Conservation (phyloP, 108 stramenopile species). For the Pseudonitzschia delicatissima region DNA sequence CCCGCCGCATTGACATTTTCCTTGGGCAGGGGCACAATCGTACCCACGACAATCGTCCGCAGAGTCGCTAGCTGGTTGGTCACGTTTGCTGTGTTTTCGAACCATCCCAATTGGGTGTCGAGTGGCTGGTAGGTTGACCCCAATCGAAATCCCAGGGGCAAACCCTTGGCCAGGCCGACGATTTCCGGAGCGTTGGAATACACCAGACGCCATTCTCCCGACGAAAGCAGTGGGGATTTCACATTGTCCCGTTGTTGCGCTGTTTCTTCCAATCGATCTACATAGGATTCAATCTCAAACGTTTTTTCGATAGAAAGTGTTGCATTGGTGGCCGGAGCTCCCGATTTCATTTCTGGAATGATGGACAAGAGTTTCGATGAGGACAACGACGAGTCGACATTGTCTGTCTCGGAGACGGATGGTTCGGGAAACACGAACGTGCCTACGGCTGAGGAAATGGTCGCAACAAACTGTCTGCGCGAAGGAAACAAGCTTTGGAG, state of each 20-base stretch:
- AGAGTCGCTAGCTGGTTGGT: neutral
- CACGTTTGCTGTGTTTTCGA: slow-evolving; percentile 1
- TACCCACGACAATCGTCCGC: slow-evolving; percentile 4
- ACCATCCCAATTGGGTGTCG: neutral
- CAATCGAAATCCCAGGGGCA: slow-evolving; percentile 6
- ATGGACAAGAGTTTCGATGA: neutral
- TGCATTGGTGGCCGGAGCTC: slow-evolving; percentile 13
- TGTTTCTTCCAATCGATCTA: neutral
- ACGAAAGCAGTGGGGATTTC: neutral
- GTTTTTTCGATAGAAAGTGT: neutral
- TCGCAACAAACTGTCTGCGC: neutral
- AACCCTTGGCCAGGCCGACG: neutral
- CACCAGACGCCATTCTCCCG: neutral
- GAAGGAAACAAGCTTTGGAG: neutral
- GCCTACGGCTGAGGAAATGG: neutral
- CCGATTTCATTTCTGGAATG: slow-evolving; percentile 4
- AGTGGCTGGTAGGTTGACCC: slow-evolving; percentile 9
- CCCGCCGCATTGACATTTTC: neutral
- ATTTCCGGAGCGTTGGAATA: slow-evolving; percentile 18
- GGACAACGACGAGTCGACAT: neutral
- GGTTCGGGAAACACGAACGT: neutral
- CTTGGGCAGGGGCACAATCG: neutral
- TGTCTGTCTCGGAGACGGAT: neutral
- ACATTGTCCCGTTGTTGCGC: slow-evolving; percentile 1
- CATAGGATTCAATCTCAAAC: neutral